These are phyloP conservation scores for Myrica gale DNA, from an alignment of 306 rosid genomes.

Conservation along the genomic window DNA sequence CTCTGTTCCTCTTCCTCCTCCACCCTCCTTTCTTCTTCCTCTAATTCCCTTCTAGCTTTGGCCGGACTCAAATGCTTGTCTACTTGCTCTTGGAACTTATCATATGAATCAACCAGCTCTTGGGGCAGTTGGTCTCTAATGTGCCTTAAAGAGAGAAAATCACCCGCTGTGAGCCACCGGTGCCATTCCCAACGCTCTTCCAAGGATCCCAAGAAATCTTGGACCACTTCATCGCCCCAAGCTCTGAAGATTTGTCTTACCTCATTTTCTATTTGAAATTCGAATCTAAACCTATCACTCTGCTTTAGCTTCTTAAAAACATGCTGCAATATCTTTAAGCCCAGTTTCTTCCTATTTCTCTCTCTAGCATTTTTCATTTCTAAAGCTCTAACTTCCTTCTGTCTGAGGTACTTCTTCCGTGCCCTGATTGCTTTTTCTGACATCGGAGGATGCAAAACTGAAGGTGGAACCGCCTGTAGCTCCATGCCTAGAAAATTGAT, in stretches of 20 bases:
- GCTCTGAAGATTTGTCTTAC: constrained; percentile 53
- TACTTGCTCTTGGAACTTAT: constrained; percentile 74
- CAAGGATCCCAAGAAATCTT: constrained; percentile 51
- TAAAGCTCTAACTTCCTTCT: constrained; percentile 73
- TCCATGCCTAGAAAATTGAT: constrained; percentile 83
- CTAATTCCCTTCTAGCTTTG: constrained; percentile 50
- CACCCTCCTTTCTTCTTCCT: constrained; percentile 58
- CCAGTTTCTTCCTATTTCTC: constrained; percentile 78
- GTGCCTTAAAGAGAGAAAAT: constrained; percentile 69
- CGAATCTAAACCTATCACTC: constrained; percentile 55
- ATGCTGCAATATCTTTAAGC: constrained; percentile 65
- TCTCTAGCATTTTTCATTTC: constrained; percentile 79
- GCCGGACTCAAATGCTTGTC: constrained; percentile 71
- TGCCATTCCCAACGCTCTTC: constrained; percentile 82
- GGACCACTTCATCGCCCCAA: constrained; percentile 76
- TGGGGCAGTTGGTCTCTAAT: constrained; percentile 72
- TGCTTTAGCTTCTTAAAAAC: constrained; percentile 62
- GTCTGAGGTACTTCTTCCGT: constrained; percentile 73
- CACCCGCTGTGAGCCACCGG: constrained; percentile 55
- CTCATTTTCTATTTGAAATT: constrained; percentile 61
- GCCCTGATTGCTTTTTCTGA: constrained; percentile 84
- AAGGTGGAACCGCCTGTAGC: constrained; percentile 71
- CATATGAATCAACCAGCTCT: constrained; percentile 73
- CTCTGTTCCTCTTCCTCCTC: constrained; percentile 65
- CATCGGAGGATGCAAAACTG: constrained; percentile 63